phyloP scores from a whole-genome alignment of 1,284 basidiomycete species.

The Trichosporon faecale region DNA sequence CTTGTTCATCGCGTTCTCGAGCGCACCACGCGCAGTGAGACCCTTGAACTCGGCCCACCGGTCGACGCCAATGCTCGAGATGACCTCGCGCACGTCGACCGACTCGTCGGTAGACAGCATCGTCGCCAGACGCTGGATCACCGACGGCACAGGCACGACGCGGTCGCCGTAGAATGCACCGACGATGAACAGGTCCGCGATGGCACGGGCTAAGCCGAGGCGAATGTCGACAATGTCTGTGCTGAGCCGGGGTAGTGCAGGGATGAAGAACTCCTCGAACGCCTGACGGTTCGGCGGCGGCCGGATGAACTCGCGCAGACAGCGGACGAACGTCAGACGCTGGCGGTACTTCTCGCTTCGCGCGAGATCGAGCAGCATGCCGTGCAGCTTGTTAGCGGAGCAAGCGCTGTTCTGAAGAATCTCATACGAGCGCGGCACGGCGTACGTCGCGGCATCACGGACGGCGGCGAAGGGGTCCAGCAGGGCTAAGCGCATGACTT shows the following conservation, averaged over 20 bases:
- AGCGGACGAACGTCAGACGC: conserved; percentile 76
- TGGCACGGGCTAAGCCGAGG: conserved; percentile 66
- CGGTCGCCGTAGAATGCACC: conserved; percentile 41
- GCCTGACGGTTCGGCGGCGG: conserved; percentile 51
- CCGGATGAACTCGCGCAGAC: conserved; percentile 63
- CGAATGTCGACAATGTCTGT: conserved; percentile 80
- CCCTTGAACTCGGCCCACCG: conserved; percentile 15
- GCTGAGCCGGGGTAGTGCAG: conserved; percentile 61
- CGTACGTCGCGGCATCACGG: conserved; percentile 67
- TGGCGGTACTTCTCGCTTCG: conserved; percentile 61
- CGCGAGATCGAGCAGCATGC: conserved; percentile 61
- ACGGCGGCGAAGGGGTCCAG: conserved; percentile 80
- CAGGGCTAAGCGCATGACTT: conserved; percentile 64
- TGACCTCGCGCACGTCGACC: conserved; percentile 41
- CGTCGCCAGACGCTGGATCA: conserved; percentile 33
- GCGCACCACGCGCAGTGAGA: background rate
- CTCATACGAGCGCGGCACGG: conserved; percentile 58
- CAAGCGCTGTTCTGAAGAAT: conserved; percentile 54
- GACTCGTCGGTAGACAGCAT: conserved; percentile 37
- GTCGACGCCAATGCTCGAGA: conserved; percentile 33
- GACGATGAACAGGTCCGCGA: conserved; percentile 43
- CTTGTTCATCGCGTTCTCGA: conserved; percentile 56
- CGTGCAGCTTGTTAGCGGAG: conserved; percentile 52
- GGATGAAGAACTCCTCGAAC: conserved; percentile 63
- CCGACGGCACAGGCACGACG: conserved; percentile 26